Evolutionary conservation across 192 early-diverging fungal species (phyloP).

Genomic region (Rhizophagus prolifer): DNA sequence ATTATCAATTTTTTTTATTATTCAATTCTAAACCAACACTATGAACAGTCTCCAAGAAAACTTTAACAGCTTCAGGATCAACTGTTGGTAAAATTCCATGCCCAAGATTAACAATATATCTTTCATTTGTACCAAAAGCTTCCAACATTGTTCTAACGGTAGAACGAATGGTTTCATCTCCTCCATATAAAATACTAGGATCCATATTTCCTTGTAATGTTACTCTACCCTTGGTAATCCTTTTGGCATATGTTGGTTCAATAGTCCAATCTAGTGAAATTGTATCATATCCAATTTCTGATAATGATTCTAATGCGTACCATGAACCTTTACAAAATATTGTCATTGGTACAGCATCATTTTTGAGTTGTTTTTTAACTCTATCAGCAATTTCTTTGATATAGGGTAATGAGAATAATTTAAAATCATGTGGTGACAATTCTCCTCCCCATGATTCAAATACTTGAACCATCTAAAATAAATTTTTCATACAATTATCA

Average conservation of each 20-base stretch:
- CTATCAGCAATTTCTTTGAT: constrained; percentile 72
- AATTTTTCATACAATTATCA: no score
- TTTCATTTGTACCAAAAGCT: constrained; percentile 66
- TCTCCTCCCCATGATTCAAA: constrained; percentile 99
- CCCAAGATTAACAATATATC: constrained; percentile 94
- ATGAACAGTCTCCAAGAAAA: constrained; percentile 72
- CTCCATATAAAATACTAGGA: constrained; percentile 78
- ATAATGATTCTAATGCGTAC: constrained; percentile 76
- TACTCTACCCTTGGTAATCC: constrained; percentile 52
- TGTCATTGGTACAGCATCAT: constrained; percentile 74
- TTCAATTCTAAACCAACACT: constrained; percentile 55
- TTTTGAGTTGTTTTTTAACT: constrained; percentile 62
- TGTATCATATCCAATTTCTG: constrained; percentile 74
- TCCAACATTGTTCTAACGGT: constrained; percentile 78
- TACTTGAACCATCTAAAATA: constrained; percentile 82
- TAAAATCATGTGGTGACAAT: constrained; percentile 79
- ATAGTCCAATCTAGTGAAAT: constrained; percentile 93
- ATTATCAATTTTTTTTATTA: constrained; percentile 29
- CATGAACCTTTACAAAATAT: constrained; percentile 93
- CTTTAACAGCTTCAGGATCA: constrained; percentile 66
- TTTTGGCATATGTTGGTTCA: constrained; percentile 61
- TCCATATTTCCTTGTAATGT: constrained; percentile 96
- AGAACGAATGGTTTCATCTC: constrained; percentile 68
- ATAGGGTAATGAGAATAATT: constrained; percentile 87
- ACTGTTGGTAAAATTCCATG: constrained; percentile 93